Base-by-base conservation (phyloP, 495 filamentous ascomycete species). In the Ascodesmis nigricans region DNA sequence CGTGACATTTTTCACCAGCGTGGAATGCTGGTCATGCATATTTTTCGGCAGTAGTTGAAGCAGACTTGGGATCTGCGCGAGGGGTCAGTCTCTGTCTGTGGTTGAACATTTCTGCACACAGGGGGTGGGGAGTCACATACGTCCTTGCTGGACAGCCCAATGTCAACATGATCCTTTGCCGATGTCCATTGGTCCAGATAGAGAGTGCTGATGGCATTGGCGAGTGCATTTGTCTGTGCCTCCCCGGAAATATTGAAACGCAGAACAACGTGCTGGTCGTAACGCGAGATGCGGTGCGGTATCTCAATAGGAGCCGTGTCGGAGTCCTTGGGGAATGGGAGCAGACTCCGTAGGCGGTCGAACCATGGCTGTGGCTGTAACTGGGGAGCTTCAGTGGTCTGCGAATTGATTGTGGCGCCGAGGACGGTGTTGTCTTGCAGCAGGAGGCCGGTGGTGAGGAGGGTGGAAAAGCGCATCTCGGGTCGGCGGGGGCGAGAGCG, bases 151-250 rank as follows among this genome's bases (percentile, higher is more conserved):
- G 74, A 59, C 18, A 95, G 52, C 21, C 82, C 63, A 20, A 95
- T 74, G 54, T 97, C 87, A n/a, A 83, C 78, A 60, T 71, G 84
- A 26, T 78, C 62, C 4, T 72, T 60, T 2, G 72, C 78, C 33
- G 78, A 80, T 11, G 74, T 73, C 87, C 87, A 97, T 2, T 92
- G 69, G 52, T 97, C 87, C 5, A 95, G 55, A 41, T 82, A 69
- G 20, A 93, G 64, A 24, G 73, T 68, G 29, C 76, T 65, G 5
- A 73, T 59, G 10, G 80, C 87, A 37, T 74, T 63, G 7, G 73
- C 67, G 38, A 97, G 58, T 2, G 74, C 72, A 28, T 58, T 57
- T 33, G 78, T 76, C 44, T 97, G 78, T 17, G 71, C 63, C 7
- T 60, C 46, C 29, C 67, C 68, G 36, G 62, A 70, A 38, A 91